Conservation (phyloP, 192 early-diverging fungal species). For the Phlyctochytrium arcticum region DNA sequence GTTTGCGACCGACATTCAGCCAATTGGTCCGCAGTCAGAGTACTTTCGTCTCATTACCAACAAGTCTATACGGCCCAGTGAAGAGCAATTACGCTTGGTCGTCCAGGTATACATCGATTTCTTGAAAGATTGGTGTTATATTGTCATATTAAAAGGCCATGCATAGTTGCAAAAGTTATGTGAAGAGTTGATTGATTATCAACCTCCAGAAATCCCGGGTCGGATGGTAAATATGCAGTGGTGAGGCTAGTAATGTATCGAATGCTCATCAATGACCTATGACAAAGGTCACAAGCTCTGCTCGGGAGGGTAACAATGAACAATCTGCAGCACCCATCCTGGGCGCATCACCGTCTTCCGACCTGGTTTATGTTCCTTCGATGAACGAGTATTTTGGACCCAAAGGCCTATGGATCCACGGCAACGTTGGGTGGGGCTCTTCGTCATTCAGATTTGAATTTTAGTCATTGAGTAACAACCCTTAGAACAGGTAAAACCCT, state of each 20-base stretch:
- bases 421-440: conserved; percentile 32
- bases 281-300: no score
- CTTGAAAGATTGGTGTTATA: not conserved
- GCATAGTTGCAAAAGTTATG: conserved; percentile 21
- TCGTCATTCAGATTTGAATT: no score
- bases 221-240: no score
- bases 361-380: no score
- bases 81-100: conserved; percentile 21
- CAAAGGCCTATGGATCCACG: conserved; percentile 38
- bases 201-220: conserved; percentile 3
- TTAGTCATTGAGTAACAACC: not conserved
- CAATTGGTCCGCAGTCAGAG: conserved; percentile 25
- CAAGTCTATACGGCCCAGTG: conserved; percentile 15
- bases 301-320: not conserved
- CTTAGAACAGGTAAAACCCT: conserved; percentile 81
- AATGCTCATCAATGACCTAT: no score
- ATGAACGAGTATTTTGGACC: no score
- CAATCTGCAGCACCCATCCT: not conserved
- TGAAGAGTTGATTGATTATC: conserved; percentile 19
- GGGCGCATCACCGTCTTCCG: no score
- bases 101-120: conserved; percentile 8
- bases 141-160: not conserved
- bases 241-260: no score
- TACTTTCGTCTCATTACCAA: conserved; percentile 16
- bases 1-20: no score